Conservation (phyloP, 2,329 filamentous ascomycete genomes). For the Harringtonia lauricola region DNA sequence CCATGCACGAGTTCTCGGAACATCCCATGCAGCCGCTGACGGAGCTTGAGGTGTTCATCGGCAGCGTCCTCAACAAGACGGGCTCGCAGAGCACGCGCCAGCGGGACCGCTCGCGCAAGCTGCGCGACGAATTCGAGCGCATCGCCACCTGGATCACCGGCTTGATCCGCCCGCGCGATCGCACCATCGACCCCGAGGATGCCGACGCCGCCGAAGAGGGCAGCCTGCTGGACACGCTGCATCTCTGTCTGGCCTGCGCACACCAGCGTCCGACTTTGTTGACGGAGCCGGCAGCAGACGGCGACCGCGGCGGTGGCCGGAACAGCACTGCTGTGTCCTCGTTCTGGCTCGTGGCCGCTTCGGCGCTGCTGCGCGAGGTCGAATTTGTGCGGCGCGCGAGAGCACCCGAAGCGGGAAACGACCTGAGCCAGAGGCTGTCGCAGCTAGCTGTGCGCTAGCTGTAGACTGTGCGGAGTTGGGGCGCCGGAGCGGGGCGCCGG, state of each 20-base stretch:
- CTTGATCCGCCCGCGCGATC: constrained; percentile 13
- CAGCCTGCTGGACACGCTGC: constrained; percentile 11
- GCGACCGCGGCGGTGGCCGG: neutral
- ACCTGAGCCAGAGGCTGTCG: too few relatives aligned
- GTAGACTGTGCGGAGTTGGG: too few relatives aligned
- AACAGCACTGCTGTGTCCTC: too few relatives aligned
- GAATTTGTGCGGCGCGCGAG: neutral
- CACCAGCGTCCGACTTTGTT: constrained; percentile 1
- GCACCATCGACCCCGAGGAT: too few relatives aligned
- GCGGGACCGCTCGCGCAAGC: constrained; percentile 37
- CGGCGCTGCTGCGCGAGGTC: constrained; percentile 18
- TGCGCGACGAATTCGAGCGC: constrained; percentile 40
- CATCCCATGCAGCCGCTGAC: constrained; percentile 30
- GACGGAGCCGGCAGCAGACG: neutral
- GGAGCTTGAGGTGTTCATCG: constrained; percentile 45
- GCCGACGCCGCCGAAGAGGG: neutral
- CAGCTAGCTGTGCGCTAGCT: too few relatives aligned
- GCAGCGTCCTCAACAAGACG: constrained; percentile 39
- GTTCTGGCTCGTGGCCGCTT: constrained; percentile 20
- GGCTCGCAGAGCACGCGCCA: constrained; percentile 38
- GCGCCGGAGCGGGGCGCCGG: too few relatives aligned
- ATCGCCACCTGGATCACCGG: constrained; percentile 25
- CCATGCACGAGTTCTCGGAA: constrained; percentile 33
- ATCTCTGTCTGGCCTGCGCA: constrained; percentile 20
- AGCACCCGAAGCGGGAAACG: too few relatives aligned